phyloP scores from a whole-genome alignment of 345 rosid species.

The Ricinus communis region DNA sequence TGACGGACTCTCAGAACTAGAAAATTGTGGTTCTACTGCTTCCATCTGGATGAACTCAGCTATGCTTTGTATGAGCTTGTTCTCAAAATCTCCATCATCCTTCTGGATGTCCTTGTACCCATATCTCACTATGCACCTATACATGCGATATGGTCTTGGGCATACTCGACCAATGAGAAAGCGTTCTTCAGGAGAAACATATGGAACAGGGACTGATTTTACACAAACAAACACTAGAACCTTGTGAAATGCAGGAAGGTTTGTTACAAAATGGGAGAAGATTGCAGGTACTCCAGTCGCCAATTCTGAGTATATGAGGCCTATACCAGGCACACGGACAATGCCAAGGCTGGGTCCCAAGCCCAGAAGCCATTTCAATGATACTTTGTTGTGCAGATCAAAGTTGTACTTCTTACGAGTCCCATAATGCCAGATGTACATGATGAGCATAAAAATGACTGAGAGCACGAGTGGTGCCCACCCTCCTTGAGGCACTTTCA shows the following conservation, averaged over 20 bases:
- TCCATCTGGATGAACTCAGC: constrained; percentile 98
- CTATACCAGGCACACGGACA: constrained; percentile 94
- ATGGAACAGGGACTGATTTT: constrained; percentile 93
- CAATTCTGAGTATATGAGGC: constrained; percentile 85
- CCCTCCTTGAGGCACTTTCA: constrained; percentile 82
- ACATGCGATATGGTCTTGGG: constrained; percentile 92
- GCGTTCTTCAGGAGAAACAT: constrained; percentile 84
- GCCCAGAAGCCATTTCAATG: constrained; percentile 84
- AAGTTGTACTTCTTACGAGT: constrained; percentile 84
- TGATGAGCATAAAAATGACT: constrained; percentile 57
- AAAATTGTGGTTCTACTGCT: constrained; percentile 63
- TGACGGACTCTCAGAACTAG: constrained; percentile 54
- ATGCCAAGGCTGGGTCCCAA: constrained; percentile 96
- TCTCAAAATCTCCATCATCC: constrained; percentile 79
- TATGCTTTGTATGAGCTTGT: constrained; percentile 80
- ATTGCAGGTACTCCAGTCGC: constrained; percentile 94
- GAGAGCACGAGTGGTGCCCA: constrained; percentile 89
- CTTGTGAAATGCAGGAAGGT: constrained; percentile 91
- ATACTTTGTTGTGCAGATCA: constrained; percentile 95
- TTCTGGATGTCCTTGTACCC: constrained; percentile 92
- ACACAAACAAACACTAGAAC: constrained; percentile 90
- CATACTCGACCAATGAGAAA: constrained; percentile 91
- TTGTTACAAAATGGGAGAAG: constrained; percentile 94
- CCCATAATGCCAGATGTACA: constrained; percentile 95
- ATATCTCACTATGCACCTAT: constrained; percentile 90